phyloP scores from a whole-genome alignment of 495 filamentous ascomycete genomes.

The Glarea lozoyensis region DNA sequence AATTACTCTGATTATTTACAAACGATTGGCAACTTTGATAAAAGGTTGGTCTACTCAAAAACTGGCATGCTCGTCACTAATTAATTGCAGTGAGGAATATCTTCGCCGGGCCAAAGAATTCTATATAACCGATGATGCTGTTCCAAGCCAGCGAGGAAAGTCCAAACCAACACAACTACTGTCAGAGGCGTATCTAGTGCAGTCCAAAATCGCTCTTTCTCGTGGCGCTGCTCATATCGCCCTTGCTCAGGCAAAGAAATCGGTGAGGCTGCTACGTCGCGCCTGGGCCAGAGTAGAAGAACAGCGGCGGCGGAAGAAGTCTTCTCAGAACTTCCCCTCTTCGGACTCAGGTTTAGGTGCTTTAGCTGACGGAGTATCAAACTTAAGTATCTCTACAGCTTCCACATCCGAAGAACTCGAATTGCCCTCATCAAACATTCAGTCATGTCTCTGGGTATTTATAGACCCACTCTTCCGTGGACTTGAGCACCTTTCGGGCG shows the following conservation, averaged over 20 bases:
- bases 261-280: constrained; percentile 55
- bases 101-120: constrained; percentile 20
- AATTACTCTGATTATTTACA: constrained; percentile 68
- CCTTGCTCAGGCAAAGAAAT: constrained; percentile 55
- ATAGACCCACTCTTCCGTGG: constrained; percentile 62
- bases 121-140: constrained; percentile 6
- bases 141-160: constrained; percentile 3
- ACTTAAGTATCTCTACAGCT: constrained; percentile 17
- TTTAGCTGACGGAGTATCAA: constrained; percentile 26
- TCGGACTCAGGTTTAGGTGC: constrained; percentile 25
- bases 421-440: constrained; percentile 25
- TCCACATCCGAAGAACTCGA: not conserved
- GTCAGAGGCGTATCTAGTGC: constrained; percentile 45
- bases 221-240: constrained; percentile 56
- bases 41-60: constrained; percentile 34
- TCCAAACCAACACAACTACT: constrained; percentile 23
- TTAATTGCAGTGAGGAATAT: constrained; percentile 19
- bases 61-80: constrained; percentile 14
- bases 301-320: constrained; percentile 10
- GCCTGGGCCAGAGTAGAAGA: constrained; percentile 65
- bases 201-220: constrained; percentile 54
- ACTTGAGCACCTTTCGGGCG: constrained; percentile 58
- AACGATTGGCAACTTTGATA: constrained; percentile 53
- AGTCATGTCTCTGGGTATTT: constrained; percentile 73
- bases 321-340: constrained; percentile 16